These are phyloP conservation scores for Porphyrellus cyaneotinctus DNA, from an alignment of 768 basidiomycete genomes.

Conservation along the genomic window DNA sequence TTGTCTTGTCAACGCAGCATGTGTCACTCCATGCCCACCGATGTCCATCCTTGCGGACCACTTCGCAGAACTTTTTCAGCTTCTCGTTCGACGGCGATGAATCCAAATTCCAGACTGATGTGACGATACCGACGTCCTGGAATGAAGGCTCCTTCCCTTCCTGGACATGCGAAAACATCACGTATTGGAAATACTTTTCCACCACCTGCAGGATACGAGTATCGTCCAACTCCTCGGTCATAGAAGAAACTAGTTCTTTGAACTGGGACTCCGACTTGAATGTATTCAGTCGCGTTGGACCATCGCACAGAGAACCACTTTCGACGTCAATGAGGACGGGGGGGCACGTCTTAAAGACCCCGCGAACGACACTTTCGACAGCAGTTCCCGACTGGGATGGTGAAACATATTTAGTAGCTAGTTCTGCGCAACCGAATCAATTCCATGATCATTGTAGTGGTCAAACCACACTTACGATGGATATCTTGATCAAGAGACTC, in stretches of 20 bases:
- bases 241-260: constrained; percentile 1
- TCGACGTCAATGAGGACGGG: not conserved
- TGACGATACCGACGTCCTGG: not conserved
- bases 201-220: not conserved
- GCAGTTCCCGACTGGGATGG: not conserved
- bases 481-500: not conserved
- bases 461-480: not conserved
- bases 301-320: not conserved
- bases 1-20: not conserved
- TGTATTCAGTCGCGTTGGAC: not conserved
- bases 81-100: not conserved
- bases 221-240: not conserved
- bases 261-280: not conserved
- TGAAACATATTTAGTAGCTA: not conserved
- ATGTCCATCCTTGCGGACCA: not conserved
- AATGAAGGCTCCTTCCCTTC: not conserved
- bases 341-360: not conserved
- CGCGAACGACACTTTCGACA: not conserved
- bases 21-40: constrained; percentile 1
- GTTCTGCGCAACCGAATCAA: not conserved
- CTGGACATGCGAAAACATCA: not conserved
- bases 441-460: not conserved
- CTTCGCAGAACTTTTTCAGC: not conserved
- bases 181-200: not conserved
- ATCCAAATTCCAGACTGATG: not conserved